Conservation (phyloP, 441 rosid species). For the Eutrema salsugineum region DNA sequence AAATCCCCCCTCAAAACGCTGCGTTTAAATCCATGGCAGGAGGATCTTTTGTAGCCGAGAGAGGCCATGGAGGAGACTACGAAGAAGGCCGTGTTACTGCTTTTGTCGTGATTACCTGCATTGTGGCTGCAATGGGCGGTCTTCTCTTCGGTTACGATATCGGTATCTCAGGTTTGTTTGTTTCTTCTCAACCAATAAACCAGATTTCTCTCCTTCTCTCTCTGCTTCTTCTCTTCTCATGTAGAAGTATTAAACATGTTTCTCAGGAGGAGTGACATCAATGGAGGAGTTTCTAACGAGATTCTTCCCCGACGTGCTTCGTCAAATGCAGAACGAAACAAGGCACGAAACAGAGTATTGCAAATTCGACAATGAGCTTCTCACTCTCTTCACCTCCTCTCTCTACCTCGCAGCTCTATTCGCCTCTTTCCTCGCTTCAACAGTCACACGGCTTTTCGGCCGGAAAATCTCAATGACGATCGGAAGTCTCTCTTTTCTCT, state of each 20-base stretch:
- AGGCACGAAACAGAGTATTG: constrained; percentile 45
- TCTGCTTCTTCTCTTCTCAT: background rate
- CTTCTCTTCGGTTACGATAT: constrained; percentile 35
- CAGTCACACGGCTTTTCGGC: constrained; percentile 41
- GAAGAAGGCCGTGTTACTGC: constrained; percentile 36
- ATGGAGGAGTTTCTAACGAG: constrained; percentile 56
- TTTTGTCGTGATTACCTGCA: constrained; percentile 32
- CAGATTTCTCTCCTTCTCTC: background rate
- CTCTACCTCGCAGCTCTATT: constrained; percentile 52
- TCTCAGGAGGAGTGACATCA: constrained; percentile 62
- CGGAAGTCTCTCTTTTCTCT: constrained; percentile 44
- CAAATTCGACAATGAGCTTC: constrained; percentile 46
- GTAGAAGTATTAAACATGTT: background rate
- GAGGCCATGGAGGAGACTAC: constrained; percentile 2
- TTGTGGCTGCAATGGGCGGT: constrained; percentile 44
- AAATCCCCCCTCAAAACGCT: background rate
- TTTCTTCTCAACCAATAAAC: background rate
- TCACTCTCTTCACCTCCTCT: constrained; percentile 58
- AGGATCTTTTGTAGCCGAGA: constrained; percentile 24
- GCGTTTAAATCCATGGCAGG: constrained; percentile 36
- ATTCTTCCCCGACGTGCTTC: constrained; percentile 46
- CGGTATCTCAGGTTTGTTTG: constrained; percentile 36
- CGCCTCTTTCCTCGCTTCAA: constrained; percentile 44
- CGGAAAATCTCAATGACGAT: constrained; percentile 41
- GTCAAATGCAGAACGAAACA: constrained; percentile 28